Evolutionary conservation across 2,329 filamentous ascomycete genomes (phyloP).

Genomic region (Penicillium fuscoglaucum): DNA sequence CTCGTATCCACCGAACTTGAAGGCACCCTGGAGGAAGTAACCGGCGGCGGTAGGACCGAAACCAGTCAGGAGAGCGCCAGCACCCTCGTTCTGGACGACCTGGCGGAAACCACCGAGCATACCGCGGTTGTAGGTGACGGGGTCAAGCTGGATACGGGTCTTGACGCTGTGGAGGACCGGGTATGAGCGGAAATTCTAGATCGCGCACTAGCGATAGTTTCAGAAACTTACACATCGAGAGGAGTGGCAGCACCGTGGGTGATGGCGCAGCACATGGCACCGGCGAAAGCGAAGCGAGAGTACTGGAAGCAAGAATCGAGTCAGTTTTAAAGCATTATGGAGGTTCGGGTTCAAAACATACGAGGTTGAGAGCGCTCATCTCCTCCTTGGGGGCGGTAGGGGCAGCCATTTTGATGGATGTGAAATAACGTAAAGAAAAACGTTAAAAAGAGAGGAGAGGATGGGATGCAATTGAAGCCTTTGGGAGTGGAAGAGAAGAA

Average conservation of each 20-base stretch:
- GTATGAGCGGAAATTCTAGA: not conserved
- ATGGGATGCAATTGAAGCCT: constrained; percentile 18
- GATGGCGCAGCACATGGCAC: constrained; percentile 96
- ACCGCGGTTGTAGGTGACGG: constrained; percentile 82
- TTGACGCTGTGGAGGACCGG: constrained; percentile 67
- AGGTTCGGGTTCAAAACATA: not conserved
- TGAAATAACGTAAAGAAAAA: constrained; percentile 18
- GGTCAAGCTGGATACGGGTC: constrained; percentile 93
- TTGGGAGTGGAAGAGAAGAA: constrained; percentile 16
- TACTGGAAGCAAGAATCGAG: not conserved
- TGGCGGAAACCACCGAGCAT: constrained; percentile 83
- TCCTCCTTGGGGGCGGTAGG: constrained; percentile 52
- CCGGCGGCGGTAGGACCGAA: constrained; percentile 81
- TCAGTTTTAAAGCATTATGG: constrained; percentile 50
- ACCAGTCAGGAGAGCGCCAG: constrained; percentile 81
- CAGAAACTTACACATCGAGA: constrained; percentile 90
- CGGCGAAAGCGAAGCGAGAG: constrained; percentile 94
- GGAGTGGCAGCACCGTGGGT: constrained; percentile 97
- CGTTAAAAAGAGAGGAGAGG: constrained; percentile 18
- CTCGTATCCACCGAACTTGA: constrained; percentile 95
- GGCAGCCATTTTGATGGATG: constrained; percentile 41
- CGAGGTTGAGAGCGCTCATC: constrained; percentile 65
- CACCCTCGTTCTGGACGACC: constrained; percentile 80
- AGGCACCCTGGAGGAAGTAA: constrained; percentile 91
- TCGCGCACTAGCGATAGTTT: not conserved